phyloP scores from a whole-genome alignment of 2,329 filamentous ascomycete genomes.

The Clonostachys rosea region DNA sequence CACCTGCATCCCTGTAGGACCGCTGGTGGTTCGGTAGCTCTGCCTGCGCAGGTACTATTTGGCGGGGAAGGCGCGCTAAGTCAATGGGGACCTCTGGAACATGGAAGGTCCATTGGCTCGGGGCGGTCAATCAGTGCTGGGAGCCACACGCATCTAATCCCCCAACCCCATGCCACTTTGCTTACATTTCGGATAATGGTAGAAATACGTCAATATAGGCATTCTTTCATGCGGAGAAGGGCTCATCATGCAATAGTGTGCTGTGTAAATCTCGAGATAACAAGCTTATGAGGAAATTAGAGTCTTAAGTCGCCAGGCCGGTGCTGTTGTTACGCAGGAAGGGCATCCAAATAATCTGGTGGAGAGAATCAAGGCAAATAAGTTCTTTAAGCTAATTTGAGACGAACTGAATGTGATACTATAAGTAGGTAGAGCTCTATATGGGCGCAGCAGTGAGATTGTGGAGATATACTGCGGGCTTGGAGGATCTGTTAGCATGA shows the following conservation, averaged over 20 bases:
- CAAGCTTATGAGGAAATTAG: conserved; percentile 66
- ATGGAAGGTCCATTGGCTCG: too few species aligned
- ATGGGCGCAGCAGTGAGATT: conserved; percentile 38
- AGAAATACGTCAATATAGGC: too few species aligned
- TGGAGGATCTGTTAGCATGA: conserved; percentile 24
- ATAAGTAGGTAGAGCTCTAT: conserved; percentile 46
- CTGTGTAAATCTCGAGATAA: conserved; percentile 41
- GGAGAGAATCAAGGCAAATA: conserved; percentile 64
- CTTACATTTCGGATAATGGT: too few species aligned
- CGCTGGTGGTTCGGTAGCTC: too few species aligned
- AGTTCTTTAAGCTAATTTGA: conserved; percentile 73
- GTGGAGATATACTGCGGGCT: conserved; percentile 38
- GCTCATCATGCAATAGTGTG: conserved; percentile 75
- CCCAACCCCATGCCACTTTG: too few species aligned
- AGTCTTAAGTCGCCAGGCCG: conserved; percentile 70
- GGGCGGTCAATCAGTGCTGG: too few species aligned
- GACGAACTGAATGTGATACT: conserved; percentile 64
- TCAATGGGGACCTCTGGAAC: too few species aligned
- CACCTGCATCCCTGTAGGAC: too few species aligned
- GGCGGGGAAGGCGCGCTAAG: too few species aligned
- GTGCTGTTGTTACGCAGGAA: conserved; percentile 17
- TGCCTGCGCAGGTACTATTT: too few species aligned
- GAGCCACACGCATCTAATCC: too few species aligned
- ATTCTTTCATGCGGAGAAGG: conserved; percentile 58
- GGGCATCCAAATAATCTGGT: conserved; percentile 79